Conservation (phyloP, 2,329 filamentous ascomycete species). For the Phaeosphaeriaceae sp. region DNA sequence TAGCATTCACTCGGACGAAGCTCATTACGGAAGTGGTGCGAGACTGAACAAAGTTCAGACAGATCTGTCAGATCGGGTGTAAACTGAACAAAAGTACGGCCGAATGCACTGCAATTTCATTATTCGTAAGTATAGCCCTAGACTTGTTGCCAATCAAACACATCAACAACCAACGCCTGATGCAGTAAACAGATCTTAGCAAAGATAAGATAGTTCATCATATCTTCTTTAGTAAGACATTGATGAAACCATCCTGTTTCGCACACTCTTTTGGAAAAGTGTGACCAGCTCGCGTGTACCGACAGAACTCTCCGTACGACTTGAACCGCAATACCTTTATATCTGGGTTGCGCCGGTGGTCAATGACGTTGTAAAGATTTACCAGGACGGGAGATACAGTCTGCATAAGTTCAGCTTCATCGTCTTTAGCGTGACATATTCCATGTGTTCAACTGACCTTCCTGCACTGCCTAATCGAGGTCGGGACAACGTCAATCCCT, state of each 20-base stretch:
- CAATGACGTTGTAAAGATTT: slow-evolving; percentile 33
- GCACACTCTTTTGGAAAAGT: slow-evolving; percentile 26
- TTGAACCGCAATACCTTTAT: slow-evolving; percentile 16
- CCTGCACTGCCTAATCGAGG: slow-evolving; percentile 33
- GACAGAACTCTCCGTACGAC: slow-evolving; percentile 20
- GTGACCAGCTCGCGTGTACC: slow-evolving; percentile 19
- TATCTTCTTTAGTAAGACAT: slow-evolving; percentile 17
- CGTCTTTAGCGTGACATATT: not conserved
- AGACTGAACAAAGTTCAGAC: too few relatives aligned
- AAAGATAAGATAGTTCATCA: too few relatives aligned
- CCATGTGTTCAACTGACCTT: slow-evolving; percentile 21
- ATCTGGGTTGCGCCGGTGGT: slow-evolving; percentile 29
- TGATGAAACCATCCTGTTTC: slow-evolving; percentile 33
- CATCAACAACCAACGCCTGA: too few relatives aligned
- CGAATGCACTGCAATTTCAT: too few relatives aligned
- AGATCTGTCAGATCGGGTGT: too few relatives aligned
- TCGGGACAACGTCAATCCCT: slow-evolving; percentile 21
- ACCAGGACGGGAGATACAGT: not conserved
- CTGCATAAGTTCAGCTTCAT: not conserved
- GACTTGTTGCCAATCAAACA: too few relatives aligned
- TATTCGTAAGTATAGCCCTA: too few relatives aligned
- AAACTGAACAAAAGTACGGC: too few relatives aligned
- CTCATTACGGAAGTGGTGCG: too few relatives aligned
- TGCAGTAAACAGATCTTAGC: too few relatives aligned
- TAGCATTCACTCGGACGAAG: too few relatives aligned